Percentiles rank a stretch among this genome's conserved stretches.
These are phyloP conservation scores for Eucalyptus fibrosa DNA, from an alignment of 345 rosid genomes.

Conservation along the genomic window DNA sequence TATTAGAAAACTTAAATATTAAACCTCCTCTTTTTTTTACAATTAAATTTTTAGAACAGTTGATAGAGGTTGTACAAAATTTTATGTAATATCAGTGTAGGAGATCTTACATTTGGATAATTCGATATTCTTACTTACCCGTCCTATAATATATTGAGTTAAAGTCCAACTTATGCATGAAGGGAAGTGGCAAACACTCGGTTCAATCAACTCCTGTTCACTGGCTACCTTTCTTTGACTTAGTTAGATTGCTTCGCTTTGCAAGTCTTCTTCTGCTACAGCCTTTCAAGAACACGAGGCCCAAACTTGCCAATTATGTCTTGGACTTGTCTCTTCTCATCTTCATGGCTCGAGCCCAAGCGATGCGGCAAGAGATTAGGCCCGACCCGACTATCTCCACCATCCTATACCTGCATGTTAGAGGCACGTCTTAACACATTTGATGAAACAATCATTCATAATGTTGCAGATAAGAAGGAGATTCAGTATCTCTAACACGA, in stretches of 20 bases:
- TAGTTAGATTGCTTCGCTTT: neutral
- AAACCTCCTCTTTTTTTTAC: neutral
- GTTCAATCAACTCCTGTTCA: neutral
- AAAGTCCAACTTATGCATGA: neutral
- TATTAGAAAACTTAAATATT: neutral
- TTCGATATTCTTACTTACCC: neutral
- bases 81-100: neutral
- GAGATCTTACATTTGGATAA: neutral
- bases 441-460: neutral
- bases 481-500: neutral
- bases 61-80: neutral
- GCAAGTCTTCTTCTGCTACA: neutral
- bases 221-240: neutral
- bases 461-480: neutral
- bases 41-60: rapidly evolving
- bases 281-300: neutral
- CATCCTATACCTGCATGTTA: neutral
- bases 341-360: neutral
- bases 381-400: neutral
- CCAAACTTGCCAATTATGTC: neutral
- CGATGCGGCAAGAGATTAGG: neutral
- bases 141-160: neutral
- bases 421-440: neutral
- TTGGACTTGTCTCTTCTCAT: neutral
- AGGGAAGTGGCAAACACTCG: neutral